phyloP scores from a whole-genome alignment of 1,284 basidiomycete species.

The Pseudozyma flocculosa region DNA sequence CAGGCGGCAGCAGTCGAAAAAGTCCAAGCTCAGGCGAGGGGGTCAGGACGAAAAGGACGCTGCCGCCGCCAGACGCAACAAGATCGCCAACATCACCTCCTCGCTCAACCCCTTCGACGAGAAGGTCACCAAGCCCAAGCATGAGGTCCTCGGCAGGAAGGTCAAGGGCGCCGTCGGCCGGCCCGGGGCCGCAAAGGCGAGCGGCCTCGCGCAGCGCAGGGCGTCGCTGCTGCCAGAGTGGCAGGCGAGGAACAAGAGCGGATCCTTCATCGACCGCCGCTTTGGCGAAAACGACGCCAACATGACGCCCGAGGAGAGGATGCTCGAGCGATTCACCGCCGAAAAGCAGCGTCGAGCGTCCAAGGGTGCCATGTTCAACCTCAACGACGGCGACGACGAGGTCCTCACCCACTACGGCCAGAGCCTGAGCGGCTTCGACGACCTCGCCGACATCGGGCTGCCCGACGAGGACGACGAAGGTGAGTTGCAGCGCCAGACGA shows the following conservation, averaged over 20 bases:
- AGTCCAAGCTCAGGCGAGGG: slow-evolving; percentile 41
- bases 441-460: slow-evolving; percentile 70
- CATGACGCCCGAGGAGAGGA: slow-evolving; percentile 90
- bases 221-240: slow-evolving; percentile 81
- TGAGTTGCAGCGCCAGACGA: no score
- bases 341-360: slow-evolving; percentile 65
- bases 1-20: slow-evolving; percentile 40
- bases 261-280: slow-evolving; percentile 87
- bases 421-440: slow-evolving; percentile 78
- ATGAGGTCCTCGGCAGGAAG: slow-evolving; percentile 84
- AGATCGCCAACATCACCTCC: slow-evolving; percentile 78
- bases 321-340: slow-evolving; percentile 92
- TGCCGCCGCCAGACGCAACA: slow-evolving; percentile 60
- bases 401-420: slow-evolving; percentile 86
- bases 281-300: slow-evolving; percentile 93
- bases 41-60: slow-evolving; percentile 63
- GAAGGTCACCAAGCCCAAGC: slow-evolving; percentile 66
- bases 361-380: slow-evolving; percentile 80
- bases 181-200: slow-evolving; percentile 83
- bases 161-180: slow-evolving; percentile 79
- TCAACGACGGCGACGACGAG: slow-evolving; percentile 69
- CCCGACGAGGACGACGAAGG: slow-evolving; percentile 49
- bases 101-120: slow-evolving; percentile 87
- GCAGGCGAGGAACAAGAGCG: slow-evolving; percentile 73
- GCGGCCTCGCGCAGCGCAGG: slow-evolving; percentile 74